Evolutionary conservation across 2,329 filamentous ascomycete genomes (phyloP).

Genomic region (Hymenoscyphus albidus): DNA sequence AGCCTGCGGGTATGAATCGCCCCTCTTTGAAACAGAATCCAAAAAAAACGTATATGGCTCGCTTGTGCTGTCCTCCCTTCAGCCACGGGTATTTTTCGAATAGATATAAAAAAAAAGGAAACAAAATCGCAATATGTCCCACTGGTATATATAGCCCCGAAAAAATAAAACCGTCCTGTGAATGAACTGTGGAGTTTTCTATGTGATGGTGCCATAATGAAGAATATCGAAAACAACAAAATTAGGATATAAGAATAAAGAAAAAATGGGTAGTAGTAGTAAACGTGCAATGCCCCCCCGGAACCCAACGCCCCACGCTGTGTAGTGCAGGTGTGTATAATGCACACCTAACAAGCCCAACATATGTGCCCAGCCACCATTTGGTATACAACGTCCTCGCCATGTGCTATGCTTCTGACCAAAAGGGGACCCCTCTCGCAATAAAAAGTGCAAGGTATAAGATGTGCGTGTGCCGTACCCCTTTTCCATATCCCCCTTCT

Average conservation of each 20-base stretch:
- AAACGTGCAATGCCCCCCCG: constrained; percentile 11
- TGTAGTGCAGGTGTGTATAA: constrained; percentile 15
- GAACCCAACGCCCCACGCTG: constrained; percentile 23
- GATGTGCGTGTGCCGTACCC: neutral
- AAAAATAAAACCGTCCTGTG: neutral
- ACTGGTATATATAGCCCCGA: neutral
- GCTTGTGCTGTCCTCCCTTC: neutral
- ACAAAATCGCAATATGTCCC: constrained; percentile 5
- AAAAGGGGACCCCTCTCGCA: neutral
- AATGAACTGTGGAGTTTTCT: neutral
- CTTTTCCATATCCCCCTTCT: neutral
- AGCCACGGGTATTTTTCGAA: neutral
- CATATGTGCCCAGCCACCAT: neutral
- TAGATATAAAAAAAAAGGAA: neutral
- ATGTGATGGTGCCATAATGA: neutral
- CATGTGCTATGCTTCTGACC: constrained; percentile 15
- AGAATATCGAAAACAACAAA: neutral
- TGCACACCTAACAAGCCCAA: neutral
- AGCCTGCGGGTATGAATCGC: neutral
- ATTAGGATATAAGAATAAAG: constrained; percentile 6
- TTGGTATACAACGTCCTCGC: constrained; percentile 11
- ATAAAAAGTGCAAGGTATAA: constrained; percentile 9
- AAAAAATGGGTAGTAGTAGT: neutral
- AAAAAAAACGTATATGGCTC: neutral
- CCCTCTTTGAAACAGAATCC: neutral